Conservation (phyloP, 2,329 filamentous ascomycete species). For the Sclerotiophoma versabilis region DNA sequence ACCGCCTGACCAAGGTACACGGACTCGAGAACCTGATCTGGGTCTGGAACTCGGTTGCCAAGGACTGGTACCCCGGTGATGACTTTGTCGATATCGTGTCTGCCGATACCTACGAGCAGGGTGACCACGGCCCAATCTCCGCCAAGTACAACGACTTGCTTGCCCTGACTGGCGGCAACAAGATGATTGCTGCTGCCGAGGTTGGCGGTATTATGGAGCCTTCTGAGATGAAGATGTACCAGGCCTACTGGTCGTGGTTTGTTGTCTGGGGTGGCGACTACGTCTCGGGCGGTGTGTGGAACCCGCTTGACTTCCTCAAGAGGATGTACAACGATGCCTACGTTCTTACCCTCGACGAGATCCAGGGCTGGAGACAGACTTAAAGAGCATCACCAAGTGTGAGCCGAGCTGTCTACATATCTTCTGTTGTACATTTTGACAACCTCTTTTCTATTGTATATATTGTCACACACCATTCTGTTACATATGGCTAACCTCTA, state of each 20-base stretch:
- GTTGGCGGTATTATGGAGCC: conserved; percentile 58
- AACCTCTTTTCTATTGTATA: background rate
- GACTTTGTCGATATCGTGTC: conserved; percentile 56
- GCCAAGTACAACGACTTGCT: conserved; percentile 56
- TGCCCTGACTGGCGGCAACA: conserved; percentile 54
- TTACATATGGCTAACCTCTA: no score
- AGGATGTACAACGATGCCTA: conserved; percentile 41
- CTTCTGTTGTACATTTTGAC: no score
- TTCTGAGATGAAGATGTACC: conserved; percentile 52
- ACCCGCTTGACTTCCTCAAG: conserved; percentile 52
- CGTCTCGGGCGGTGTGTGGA: conserved; percentile 54
- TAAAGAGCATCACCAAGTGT: background rate
- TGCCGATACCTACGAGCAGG: conserved; percentile 56
- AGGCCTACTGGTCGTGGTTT: conserved; percentile 59
- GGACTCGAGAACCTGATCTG: conserved; percentile 58
- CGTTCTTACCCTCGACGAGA: conserved; percentile 39
- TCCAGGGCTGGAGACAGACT: conserved; percentile 33
- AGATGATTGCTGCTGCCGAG: conserved; percentile 58
- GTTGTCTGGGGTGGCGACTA: conserved; percentile 56
- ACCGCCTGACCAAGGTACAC: conserved; percentile 56
- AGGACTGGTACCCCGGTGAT: conserved; percentile 59
- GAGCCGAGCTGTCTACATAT: no score
- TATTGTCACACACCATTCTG: no score
- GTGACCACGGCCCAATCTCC: conserved; percentile 54
- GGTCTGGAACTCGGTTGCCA: conserved; percentile 58